Evolutionary conservation across 176 grass and related monocot species (phyloP).

Genomic region (Ensete glaucum): DNA sequence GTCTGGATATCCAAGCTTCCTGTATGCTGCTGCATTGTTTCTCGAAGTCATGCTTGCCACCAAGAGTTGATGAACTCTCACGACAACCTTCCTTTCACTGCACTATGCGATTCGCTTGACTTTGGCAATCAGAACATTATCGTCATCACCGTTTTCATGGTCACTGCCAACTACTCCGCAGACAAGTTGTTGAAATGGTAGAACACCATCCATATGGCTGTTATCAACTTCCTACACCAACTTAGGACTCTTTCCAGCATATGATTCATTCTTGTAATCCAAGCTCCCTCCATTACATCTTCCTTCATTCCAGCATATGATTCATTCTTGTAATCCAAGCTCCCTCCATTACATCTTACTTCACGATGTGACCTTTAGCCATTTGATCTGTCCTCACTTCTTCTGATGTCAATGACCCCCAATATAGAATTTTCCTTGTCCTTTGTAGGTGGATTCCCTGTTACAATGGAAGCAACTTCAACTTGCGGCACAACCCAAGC

Average conservation of each 20-base stretch:
- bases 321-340: conserved; percentile 10
- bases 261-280: not conserved
- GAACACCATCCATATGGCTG: not conserved
- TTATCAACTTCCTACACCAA: not conserved
- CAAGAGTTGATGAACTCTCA: conserved; percentile 4
- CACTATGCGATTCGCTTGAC: conserved; percentile 11
- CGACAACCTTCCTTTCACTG: not conserved
- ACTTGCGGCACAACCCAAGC: not conserved
- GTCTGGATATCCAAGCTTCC: conserved; percentile 2
- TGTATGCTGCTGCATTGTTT: not conserved
- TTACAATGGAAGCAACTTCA: not conserved
- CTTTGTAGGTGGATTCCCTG: not conserved
- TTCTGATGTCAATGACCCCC: conserved; percentile 27
- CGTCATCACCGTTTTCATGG: conserved; percentile 23
- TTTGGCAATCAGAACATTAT: conserved; percentile 28
- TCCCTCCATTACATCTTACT: conserved; percentile 24
- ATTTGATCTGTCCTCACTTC: conserved; percentile 6
- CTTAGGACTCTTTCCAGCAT: not conserved
- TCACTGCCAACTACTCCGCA: conserved; percentile 25
- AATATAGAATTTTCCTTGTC: not conserved
- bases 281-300: conserved; percentile 23
- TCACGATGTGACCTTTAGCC: not conserved
- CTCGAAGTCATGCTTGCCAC: not conserved
- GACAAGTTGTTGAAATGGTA: not conserved
- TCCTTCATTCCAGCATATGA: conserved; percentile 1